phyloP scores from a whole-genome alignment of 202 grass and related monocot species.

The Hordeum pubiflorum region DNA sequence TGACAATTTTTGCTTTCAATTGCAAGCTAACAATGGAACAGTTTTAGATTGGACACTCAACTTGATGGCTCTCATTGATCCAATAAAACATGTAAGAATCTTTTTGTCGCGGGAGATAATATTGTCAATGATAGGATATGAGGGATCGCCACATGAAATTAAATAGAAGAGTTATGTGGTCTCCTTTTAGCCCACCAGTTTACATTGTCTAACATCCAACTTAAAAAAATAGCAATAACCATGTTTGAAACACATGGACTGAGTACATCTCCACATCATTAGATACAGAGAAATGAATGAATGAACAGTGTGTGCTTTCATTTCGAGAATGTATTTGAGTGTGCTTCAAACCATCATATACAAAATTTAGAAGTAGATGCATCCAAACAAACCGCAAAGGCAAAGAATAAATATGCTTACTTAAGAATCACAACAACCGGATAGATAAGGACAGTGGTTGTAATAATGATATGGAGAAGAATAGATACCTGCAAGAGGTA shows the following conservation, averaged over 20 bases:
- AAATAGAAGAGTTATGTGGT: background rate
- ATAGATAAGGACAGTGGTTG: slow-evolving; percentile 66
- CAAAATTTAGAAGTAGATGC: slow-evolving; percentile 33
- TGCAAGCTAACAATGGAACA: background rate
- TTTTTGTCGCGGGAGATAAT: background rate
- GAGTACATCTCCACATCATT: background rate
- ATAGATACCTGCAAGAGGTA: slow-evolving; percentile 72
- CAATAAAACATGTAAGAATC: background rate
- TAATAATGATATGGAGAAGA: slow-evolving; percentile 66
- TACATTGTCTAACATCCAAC: background rate
- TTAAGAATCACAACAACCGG: slow-evolving; percentile 85
- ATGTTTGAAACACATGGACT: slow-evolving; percentile 17
- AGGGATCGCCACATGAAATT: background rate
- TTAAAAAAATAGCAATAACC: background rate
- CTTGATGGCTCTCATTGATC: background rate
- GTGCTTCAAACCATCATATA: slow-evolving; percentile 29
- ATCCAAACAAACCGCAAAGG: slow-evolving; percentile 37
- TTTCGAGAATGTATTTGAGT: background rate
- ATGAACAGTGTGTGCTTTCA: background rate
- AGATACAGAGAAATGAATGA: slow-evolving; percentile 7
- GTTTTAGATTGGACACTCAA: background rate
- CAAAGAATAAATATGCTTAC: slow-evolving; percentile 47
- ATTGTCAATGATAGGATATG: background rate
- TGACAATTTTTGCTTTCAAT: slow-evolving; percentile 2
- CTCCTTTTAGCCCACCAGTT: background rate